These are phyloP conservation scores for Medicago arabica DNA, from an alignment of 306 rosid species.

Conservation along the genomic window DNA sequence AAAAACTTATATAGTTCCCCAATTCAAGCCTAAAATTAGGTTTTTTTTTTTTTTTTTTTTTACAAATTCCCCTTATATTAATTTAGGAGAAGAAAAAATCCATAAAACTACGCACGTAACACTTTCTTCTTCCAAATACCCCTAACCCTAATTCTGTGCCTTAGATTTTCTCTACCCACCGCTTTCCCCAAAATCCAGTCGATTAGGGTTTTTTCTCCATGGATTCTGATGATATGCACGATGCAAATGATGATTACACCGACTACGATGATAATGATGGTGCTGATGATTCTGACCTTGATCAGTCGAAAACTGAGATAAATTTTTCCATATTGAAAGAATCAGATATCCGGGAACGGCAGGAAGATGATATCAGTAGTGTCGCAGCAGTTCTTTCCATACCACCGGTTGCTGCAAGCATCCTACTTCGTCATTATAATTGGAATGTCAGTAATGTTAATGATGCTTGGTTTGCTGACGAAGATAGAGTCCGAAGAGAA, in stretches of 20 bases:
- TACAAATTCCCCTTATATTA: no score
- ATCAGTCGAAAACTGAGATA: constrained; percentile 72
- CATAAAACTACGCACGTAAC: constrained; percentile 33
- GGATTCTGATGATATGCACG: constrained; percentile 69
- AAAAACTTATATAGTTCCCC: no score
- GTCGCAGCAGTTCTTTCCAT: constrained; percentile 68
- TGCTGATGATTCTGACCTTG: constrained; percentile 57
- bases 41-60: no score
- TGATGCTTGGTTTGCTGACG: constrained; percentile 85
- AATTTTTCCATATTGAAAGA: constrained; percentile 66
- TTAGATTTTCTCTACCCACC: constrained; percentile 44
- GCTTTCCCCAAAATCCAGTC: constrained; percentile 8
- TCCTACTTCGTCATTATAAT: constrained; percentile 70
- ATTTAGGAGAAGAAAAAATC: constrained; percentile 13
- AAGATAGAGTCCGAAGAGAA: constrained; percentile 56
- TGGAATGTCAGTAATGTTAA: constrained; percentile 75
- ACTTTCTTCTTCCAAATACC: neutral
- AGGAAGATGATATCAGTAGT: constrained; percentile 65
- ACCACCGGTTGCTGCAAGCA: constrained; percentile 61
- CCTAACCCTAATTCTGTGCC: constrained; percentile 35
- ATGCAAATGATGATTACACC: constrained; percentile 65
- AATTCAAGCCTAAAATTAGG: no score
- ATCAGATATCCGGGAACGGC: constrained; percentile 58
- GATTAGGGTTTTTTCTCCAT: constrained; percentile 42
- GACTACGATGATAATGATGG: constrained; percentile 50